Evolutionary conservation across 345 rosid genomes (phyloP), one percentile per base, ranked within the genome.

Genomic region (Cardamine occulta): DNA sequence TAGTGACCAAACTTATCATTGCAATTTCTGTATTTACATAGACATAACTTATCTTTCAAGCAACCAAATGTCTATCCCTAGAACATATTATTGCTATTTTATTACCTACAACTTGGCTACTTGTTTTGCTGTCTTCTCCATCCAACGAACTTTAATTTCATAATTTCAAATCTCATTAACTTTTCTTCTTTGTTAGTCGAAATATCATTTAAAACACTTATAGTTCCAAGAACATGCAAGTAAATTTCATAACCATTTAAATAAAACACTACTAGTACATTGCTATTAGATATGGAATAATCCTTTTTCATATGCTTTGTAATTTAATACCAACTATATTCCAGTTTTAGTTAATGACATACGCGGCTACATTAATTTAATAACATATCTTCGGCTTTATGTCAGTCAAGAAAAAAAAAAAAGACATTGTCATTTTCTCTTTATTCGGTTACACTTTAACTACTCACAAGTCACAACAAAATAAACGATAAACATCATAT

Each of bases 391-490:
- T 77, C 28, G 10, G 40, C 80, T 54, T 70, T 70, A 76, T 63
- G 32, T 18, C 13, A 62, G 66, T 77, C 70, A 69, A 69, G 29
- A 63, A 54, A 23, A 26, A 26, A 40, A 34, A 17, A 15, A 67
- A 67, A 60, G 6, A 42, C 15, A 7, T 63, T 17, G 42, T 13
- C 71, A 76, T 70, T 70, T 70, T 77, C 72, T 77, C 67, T 70
- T 77, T 77, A 77, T 77, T 77, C 76, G 44, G 66, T 55, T 45
- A 76, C 26, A 34, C 71, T 76, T 70, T 70, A 70, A 55, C 80
- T 55, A 76, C 76, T 34, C 65, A 70, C 57, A 45, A 60, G 49
- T 48, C 67, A 13, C 64, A 76, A 69, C 23, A 44, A 54, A 69
- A 19, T 14, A 42, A 18, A 61, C 57, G 32, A 40, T 68, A 40